phyloP scores from a whole-genome alignment of 2,329 filamentous ascomycete genomes.

The Purpureocillium takamizusanense region DNA sequence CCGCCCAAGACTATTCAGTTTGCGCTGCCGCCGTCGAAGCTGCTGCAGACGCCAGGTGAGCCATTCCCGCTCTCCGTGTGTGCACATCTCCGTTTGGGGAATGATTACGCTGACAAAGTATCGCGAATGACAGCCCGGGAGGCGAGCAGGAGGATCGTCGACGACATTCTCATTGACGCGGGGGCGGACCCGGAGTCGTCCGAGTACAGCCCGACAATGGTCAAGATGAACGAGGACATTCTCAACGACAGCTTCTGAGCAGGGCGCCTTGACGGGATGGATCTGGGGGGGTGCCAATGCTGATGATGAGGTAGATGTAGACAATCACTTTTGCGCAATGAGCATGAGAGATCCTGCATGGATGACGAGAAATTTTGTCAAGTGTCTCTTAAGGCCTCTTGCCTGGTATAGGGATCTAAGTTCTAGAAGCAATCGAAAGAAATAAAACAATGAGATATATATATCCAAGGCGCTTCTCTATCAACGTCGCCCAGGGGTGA shows the following conservation, averaged over 20 bases:
- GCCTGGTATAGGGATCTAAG: too few species aligned
- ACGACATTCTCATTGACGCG: slow-evolving; percentile 69
- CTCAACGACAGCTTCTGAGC: slow-evolving; percentile 56
- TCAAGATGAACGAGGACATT: slow-evolving; percentile 55
- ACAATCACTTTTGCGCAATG: too few species aligned
- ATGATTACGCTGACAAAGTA: not conserved
- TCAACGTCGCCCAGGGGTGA: not conserved
- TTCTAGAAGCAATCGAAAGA: too few species aligned
- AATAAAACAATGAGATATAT: not conserved
- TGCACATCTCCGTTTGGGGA: too few species aligned
- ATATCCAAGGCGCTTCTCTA: not conserved
- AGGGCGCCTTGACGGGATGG: too few species aligned
- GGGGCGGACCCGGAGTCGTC: slow-evolving; percentile 49
- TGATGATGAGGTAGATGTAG: too few species aligned
- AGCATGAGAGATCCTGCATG: too few species aligned
- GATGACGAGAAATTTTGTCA: too few species aligned
- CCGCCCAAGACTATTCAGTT: slow-evolving; percentile 93
- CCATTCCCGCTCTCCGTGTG: not conserved
- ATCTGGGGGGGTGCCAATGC: too few species aligned
- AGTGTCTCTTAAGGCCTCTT: too few species aligned
- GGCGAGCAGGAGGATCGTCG: slow-evolving; percentile 72
- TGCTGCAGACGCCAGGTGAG: slow-evolving; percentile 73
- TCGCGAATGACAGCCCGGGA: slow-evolving; percentile 50
- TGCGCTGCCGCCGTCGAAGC: slow-evolving; percentile 64
- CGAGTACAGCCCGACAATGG: slow-evolving; percentile 56